Percentiles rank a stretch among this genome's conserved stretches.
Evolutionary conservation across 2,329 filamentous ascomycete genomes (phyloP).

Genomic region (Teratosphaeria destructans): DNA sequence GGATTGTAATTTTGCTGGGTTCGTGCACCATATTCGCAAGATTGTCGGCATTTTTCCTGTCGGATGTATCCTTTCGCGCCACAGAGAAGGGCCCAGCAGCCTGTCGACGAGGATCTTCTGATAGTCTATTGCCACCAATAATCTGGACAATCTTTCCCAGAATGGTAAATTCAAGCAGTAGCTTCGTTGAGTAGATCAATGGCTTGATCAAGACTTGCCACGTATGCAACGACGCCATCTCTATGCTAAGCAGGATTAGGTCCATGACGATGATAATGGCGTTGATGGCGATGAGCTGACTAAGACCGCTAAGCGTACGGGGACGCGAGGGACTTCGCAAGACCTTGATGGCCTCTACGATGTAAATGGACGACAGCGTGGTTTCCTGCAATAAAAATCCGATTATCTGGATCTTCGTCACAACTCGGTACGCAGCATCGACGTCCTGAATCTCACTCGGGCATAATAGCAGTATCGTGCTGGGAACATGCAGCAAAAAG

Average conservation of each 20-base stretch:
- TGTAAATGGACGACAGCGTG: not conserved
- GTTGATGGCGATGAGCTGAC: slow-evolving; percentile 26
- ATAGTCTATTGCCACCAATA: not conserved
- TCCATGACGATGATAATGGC: slow-evolving; percentile 26
- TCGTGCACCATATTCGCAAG: too few species aligned
- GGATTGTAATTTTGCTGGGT: too few species aligned
- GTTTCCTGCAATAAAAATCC: not conserved
- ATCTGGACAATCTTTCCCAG: slow-evolving; percentile 10
- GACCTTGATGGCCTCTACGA: not conserved
- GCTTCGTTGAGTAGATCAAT: slow-evolving; percentile 16
- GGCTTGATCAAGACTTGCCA: slow-evolving; percentile 27
- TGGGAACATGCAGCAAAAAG: not conserved
- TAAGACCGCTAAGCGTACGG: slow-evolving; percentile 5
- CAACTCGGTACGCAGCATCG: not conserved
- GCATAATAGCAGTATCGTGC: not conserved
- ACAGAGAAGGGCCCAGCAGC: too few species aligned
- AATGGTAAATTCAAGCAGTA: slow-evolving; percentile 12
- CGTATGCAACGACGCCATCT: slow-evolving; percentile 17
- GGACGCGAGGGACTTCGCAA: not conserved
- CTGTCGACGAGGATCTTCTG: not conserved
- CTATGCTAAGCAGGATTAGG: slow-evolving; percentile 22
- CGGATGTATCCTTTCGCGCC: too few species aligned
- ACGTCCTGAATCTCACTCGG: not conserved
- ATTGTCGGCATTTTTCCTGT: too few species aligned
- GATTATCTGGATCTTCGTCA: not conserved